phyloP scores from a whole-genome alignment of 495 filamentous ascomycete genomes.

The Aspergillus avenaceus region DNA sequence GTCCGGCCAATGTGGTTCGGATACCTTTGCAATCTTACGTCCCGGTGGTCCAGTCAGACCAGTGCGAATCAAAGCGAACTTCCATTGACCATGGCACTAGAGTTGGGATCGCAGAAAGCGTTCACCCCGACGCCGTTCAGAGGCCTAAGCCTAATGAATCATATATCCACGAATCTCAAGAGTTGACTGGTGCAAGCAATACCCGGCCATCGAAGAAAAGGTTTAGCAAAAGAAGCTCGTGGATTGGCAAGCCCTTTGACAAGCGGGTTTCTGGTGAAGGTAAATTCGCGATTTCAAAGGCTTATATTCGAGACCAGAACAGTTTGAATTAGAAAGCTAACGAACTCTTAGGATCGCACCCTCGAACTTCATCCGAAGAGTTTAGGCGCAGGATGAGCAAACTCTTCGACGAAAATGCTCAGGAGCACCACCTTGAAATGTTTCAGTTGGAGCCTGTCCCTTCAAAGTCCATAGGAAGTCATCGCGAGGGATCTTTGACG shows the following conservation, averaged over 20 bases:
- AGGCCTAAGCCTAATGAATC: constrained; percentile 1
- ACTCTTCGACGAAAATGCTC: constrained; percentile 36
- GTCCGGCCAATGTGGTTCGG: not conserved
- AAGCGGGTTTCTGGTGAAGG: constrained; percentile 11
- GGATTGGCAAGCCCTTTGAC: constrained; percentile 15
- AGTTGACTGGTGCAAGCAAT: not conserved
- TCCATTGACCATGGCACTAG: constrained; percentile 7
- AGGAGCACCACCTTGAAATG: constrained; percentile 20
- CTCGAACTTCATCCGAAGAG: constrained; percentile 34
- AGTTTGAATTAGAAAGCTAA: constrained; percentile 6
- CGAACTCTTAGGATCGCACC: constrained; percentile 15
- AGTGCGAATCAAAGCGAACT: constrained; percentile 1
- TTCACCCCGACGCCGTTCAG: constrained; percentile 5
- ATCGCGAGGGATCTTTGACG: constrained; percentile 8
- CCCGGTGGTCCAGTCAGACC: not conserved
- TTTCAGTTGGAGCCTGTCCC: constrained; percentile 22
- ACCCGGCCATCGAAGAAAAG: constrained; percentile 6
- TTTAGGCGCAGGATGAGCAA: constrained; percentile 35
- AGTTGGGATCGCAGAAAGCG: constrained; percentile 2
- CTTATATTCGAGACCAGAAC: not conserved
- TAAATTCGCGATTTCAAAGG: not conserved
- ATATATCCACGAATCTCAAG: not conserved
- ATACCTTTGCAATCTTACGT: constrained; percentile 5
- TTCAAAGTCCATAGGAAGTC: constrained; percentile 14
- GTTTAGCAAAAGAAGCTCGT: constrained; percentile 14